Base-by-base conservation (phyloP, 257 asterid species). In the Nemophila menziesii region DNA sequence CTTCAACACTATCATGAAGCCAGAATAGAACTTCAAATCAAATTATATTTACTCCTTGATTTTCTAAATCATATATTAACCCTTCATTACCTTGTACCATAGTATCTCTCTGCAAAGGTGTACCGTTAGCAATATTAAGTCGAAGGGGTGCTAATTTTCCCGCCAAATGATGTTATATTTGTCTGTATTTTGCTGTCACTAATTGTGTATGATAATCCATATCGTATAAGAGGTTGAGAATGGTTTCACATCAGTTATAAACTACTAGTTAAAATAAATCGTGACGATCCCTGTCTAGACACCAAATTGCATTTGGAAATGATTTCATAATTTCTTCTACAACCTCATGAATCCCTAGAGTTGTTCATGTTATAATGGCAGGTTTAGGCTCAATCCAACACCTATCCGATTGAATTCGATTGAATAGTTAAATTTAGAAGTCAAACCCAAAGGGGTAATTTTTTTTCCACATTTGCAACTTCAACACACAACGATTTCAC, bases 21-120 rank as follows among this genome's bases (percentile, higher is more conserved):
- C 17, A 55, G 61, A 24, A 55, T 55, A 18, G 40, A 44, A n/a
- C n/a, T n/a, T n/a, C n/a, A n/a, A n/a, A n/a, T n/a, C n/a, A n/a
- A n/a, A n/a, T n/a, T n/a, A n/a, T n/a, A n/a, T n/a, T n/a, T n/a
- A n/a, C n/a, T n/a, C n/a, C n/a, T n/a, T n/a, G n/a, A n/a, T n/a
- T n/a, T n/a, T n/a, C n/a, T n/a, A n/a, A n/a, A n/a, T n/a, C n/a
- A n/a, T n/a, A n/a, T n/a, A n/a, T n/a, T n/a, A n/a, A n/a, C n/a
- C n/a, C n/a, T n/a, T n/a, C n/a, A n/a, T 49, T 41, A 64, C 70
- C 70, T 64, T 58, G 11, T 46, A 64, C 70, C 62, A 64, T 16
- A 57, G 70, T 36, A 56, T 43, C 48, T 63, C 70, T 63, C 53
- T 57, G 57, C 43, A 53, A 44, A 29, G 62, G 58, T 42, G 65